phyloP scores from a whole-genome alignment of 2,329 filamentous ascomycete genomes.

The Fusarium newnesense region DNA sequence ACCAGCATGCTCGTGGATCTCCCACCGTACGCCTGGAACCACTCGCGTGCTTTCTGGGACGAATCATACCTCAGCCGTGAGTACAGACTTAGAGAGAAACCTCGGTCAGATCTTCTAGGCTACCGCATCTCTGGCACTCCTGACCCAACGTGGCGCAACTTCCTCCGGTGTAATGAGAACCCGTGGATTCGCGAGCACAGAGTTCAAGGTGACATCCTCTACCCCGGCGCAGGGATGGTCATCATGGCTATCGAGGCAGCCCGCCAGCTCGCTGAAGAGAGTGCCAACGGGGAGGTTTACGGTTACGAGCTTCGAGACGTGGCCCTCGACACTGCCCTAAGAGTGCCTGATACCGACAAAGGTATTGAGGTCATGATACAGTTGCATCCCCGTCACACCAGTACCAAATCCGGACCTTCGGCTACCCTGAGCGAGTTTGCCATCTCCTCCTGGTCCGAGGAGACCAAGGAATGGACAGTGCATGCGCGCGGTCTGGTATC shows the following conservation, averaged over 20 bases:
- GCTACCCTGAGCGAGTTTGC: neutral
- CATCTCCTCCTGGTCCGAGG: neutral
- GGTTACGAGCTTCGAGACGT: neutral
- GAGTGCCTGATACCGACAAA: neutral
- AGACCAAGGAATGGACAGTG: neutral
- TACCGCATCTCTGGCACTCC: constrained; percentile 42
- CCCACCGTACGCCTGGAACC: constrained; percentile 46
- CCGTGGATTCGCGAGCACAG: constrained; percentile 59
- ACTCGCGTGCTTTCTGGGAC: constrained; percentile 49
- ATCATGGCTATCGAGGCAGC: constrained; percentile 19
- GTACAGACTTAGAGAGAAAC: constrained; percentile 36
- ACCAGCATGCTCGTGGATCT: constrained; percentile 50
- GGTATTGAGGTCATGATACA: neutral
- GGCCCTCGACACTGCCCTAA: neutral
- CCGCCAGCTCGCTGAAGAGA: neutral
- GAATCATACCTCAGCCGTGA: constrained; percentile 46
- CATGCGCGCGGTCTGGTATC: neutral
- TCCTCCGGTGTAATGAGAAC: constrained; percentile 40
- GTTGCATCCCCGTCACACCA: neutral
- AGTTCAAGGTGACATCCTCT: constrained; percentile 52
- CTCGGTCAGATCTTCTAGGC: constrained; percentile 43
- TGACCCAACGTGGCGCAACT: constrained; percentile 55
- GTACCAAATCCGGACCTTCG: neutral
- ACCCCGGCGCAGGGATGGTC: constrained; percentile 56
- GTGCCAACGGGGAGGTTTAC: neutral